Percentiles rank a stretch among this genome's conserved stretches.
Evolutionary conservation across 1,284 basidiomycete species (phyloP).

Genomic region (Trichosporon sp.): DNA sequence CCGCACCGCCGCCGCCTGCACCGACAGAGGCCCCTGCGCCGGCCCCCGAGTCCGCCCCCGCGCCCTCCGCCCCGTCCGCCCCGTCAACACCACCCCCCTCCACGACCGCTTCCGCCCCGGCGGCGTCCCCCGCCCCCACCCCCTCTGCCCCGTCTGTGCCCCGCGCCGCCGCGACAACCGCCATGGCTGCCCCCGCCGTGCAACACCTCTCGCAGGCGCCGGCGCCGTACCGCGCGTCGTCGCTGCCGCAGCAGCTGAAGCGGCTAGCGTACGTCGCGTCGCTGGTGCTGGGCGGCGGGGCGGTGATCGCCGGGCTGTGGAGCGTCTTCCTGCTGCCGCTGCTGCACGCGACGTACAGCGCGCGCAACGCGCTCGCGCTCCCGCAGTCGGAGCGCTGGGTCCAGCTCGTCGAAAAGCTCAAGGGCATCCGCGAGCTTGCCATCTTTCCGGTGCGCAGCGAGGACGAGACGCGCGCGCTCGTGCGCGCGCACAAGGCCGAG

Average conservation of each 20-base stretch:
- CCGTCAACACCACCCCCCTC: not conserved
- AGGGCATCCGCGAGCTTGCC: conserved; percentile 16
- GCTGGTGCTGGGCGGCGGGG: conserved; percentile 37
- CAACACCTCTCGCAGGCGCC: conserved; percentile 13
- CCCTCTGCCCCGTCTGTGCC: not conserved
- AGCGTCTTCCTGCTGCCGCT: conserved; percentile 44
- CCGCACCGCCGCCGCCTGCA: conserved; percentile 33
- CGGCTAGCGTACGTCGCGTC: conserved; percentile 41
- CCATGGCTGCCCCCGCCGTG: conserved; percentile 1
- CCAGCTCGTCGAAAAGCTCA: conserved; percentile 22
- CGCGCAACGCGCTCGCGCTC: conserved; percentile 38
- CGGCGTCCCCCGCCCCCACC: not conserved
- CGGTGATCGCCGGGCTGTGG: conserved; percentile 38
- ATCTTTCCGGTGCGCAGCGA: conserved; percentile 20
- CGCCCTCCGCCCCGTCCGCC: conserved; percentile 2
- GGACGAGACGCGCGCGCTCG: conserved; percentile 3
- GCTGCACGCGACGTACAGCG: conserved; percentile 44
- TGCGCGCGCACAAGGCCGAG: conserved; percentile 2
- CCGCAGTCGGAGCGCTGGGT: conserved; percentile 33
- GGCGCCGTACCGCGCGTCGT: conserved; percentile 4
- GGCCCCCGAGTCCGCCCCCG: conserved; percentile 13
- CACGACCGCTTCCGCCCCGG: not conserved
- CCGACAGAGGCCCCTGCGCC: conserved; percentile 20
- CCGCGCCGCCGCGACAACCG: not conserved
- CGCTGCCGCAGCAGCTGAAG: conserved; percentile 27